Evolutionary conservation across 495 filamentous ascomycete genomes (phyloP).

Genomic region (Rusavskia elegans): DNA sequence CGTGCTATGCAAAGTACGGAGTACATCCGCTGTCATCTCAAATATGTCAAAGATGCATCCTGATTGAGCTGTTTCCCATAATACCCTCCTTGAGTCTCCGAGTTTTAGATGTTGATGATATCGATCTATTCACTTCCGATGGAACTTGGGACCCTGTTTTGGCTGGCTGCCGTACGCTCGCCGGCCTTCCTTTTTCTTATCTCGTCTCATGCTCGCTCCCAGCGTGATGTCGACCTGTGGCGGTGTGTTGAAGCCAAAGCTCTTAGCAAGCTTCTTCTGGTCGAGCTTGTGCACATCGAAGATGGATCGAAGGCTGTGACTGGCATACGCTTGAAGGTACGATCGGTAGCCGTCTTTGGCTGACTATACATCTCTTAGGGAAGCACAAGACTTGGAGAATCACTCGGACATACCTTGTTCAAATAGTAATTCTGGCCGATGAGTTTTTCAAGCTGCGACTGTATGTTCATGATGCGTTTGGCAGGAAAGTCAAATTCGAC

Average conservation of each 20-base stretch:
- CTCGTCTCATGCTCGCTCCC: conserved; percentile 70
- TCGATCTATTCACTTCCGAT: conserved; percentile 3
- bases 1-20: no score
- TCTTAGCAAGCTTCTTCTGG: conserved; percentile 82
- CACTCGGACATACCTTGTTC: conserved; percentile 45
- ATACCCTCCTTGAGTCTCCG: neutral
- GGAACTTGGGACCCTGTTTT: conserved; percentile 19
- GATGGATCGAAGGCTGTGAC: conserved; percentile 73
- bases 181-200: conserved; percentile 68
- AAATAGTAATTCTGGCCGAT: conserved; percentile 93
- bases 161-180: conserved; percentile 70
- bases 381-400: no score
- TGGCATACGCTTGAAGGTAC: conserved; percentile 89
- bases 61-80: no score
- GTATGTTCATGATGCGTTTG: conserved; percentile 87
- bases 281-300: conserved; percentile 93
- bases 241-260: conserved; percentile 80
- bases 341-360: conserved; percentile 61
- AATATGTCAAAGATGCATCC: no score
- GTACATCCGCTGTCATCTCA: no score
- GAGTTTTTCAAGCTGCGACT: conserved; percentile 81
- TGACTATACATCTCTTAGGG: conserved; percentile 19
- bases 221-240: conserved; percentile 81
- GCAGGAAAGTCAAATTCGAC: conserved; percentile 91
- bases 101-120: no score